These are phyloP conservation scores for Macroventuria anomochaeta DNA, from an alignment of 2,329 filamentous ascomycete species.

Conservation along the genomic window DNA sequence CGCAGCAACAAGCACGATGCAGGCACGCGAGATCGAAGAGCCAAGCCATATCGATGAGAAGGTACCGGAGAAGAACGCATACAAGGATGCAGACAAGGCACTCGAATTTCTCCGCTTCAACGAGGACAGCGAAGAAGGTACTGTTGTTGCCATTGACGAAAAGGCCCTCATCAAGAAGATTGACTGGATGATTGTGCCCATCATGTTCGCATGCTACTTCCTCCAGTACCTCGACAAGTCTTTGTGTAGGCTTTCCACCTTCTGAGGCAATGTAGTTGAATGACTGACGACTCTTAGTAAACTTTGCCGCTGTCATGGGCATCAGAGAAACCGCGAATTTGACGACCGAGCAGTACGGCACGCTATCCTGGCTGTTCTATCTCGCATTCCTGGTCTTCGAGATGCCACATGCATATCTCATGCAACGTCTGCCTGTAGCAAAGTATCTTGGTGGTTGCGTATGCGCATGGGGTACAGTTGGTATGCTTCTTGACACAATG, in stretches of 20 bases:
- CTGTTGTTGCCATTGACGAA: slow-evolving; percentile 12
- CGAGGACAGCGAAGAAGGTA: slow-evolving; percentile 20
- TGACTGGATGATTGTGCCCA: slow-evolving; percentile 51
- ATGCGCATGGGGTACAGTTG: slow-evolving; percentile 56
- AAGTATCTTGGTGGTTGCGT: slow-evolving; percentile 59
- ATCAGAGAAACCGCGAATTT: slow-evolving; percentile 48
- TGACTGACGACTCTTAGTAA: slow-evolving; percentile 29
- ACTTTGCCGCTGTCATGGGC: slow-evolving; percentile 53
- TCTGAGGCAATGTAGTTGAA: too few species aligned
- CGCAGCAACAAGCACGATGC: neutral
- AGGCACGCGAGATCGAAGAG: neutral
- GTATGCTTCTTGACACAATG: too few species aligned
- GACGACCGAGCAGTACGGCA: slow-evolving; percentile 46
- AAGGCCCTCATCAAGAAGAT: slow-evolving; percentile 43
- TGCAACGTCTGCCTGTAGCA: slow-evolving; percentile 61
- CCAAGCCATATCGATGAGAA: neutral
- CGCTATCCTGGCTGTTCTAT: slow-evolving; percentile 48
- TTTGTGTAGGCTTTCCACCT: slow-evolving; percentile 44
- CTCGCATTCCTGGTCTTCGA: slow-evolving; percentile 49
- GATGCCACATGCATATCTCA: slow-evolving; percentile 55
- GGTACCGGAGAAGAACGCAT: neutral
- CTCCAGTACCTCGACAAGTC: slow-evolving; percentile 52
- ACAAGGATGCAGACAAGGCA: slow-evolving; percentile 31
- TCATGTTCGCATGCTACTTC: slow-evolving; percentile 50
- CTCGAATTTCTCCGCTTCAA: slow-evolving; percentile 29